phyloP scores from a whole-genome alignment of 169 alveolate species.

The Miamiensis avidus region DNA sequence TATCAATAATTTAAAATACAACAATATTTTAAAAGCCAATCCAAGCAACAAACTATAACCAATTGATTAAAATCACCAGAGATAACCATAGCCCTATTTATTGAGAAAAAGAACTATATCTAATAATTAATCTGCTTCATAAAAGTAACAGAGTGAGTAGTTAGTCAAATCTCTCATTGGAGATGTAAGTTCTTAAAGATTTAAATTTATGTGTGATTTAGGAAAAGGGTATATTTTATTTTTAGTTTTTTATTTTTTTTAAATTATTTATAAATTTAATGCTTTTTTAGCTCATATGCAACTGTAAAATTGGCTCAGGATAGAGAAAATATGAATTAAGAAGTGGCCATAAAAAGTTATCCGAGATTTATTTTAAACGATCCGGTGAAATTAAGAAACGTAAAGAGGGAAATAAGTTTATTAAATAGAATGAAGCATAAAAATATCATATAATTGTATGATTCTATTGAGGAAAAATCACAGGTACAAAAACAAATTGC shows the following conservation, averaged over 20 bases:
- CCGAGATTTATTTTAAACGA: constrained; percentile 67
- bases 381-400: constrained; percentile 49
- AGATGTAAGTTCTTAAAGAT: neutral
- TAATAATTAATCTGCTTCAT: too few species aligned
- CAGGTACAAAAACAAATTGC: constrained; percentile 42
- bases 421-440: constrained; percentile 52
- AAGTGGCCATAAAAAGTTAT: constrained; percentile 84
- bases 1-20: too few species aligned
- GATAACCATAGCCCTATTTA: too few species aligned
- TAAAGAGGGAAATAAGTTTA: constrained; percentile 58
- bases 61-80: too few species aligned
- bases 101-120: too few species aligned
- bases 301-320: constrained; percentile 58
- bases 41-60: too few species aligned
- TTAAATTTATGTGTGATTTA: neutral
- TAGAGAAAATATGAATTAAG: constrained; percentile 34
- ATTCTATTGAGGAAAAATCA: constrained; percentile 43
- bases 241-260: too few species aligned
- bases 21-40: too few species aligned
- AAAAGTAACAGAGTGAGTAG: too few species aligned
- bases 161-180: too few species aligned
- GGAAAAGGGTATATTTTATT: neutral
- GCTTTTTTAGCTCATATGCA: constrained; percentile 49
- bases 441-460: constrained; percentile 10
- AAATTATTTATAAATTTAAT: too few species aligned